Base-by-base conservation (phyloP, 2,329 filamentous ascomycete genomes). In the Ambrosiella beaveri region DNA sequence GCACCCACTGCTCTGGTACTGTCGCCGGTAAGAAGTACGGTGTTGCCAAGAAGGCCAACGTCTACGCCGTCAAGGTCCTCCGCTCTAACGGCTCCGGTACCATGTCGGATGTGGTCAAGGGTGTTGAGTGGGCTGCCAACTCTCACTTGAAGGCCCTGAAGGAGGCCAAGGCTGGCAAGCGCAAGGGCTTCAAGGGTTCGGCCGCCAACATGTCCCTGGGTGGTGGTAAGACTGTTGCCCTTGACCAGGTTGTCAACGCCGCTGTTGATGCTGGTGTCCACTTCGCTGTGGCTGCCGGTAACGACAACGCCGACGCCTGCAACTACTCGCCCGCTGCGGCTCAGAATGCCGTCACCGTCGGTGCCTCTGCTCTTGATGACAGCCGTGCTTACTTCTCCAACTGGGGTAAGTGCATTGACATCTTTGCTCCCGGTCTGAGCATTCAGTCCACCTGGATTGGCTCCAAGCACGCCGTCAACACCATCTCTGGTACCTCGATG, bases 311-410 rank as follows among this genome's bases (percentile, higher is more conserved):
- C 63, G 90, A 98, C 74, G 93, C 94, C 60, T 98, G 93, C 85
- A 94, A 93, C 78, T 98, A 97, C 81, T 98, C 93, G 45, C 93
- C 93, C 61, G 94, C 93, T 67, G 87, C 91, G 63, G 89, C 94
- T 65, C 78, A 81, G 66, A 88, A 94, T 68, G 90, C 93, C 64
- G 82, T 98, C 70, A 98, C 93, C 60, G 93, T 98, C 63, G 94
- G 91, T 73, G 93, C 93, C 64, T 95, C 89, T 51, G 93, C 88
- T 65, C 81, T 98, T 61, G 82, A 85, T 67, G 93, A 98, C 70
- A 88, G 88, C 78, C 91, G 93, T 74, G 93, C 93, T 64, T 98
- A 97, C 82, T 98, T 98, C 84, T 98, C 94, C 82, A 98, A 98
- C 86, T 97, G 84, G 73, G 93, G 93, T 72, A 93, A 91, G 80